These are phyloP conservation scores for Neocallimastix lanati DNA, from an alignment of 192 early-diverging fungal genomes.

Conservation along the genomic window DNA sequence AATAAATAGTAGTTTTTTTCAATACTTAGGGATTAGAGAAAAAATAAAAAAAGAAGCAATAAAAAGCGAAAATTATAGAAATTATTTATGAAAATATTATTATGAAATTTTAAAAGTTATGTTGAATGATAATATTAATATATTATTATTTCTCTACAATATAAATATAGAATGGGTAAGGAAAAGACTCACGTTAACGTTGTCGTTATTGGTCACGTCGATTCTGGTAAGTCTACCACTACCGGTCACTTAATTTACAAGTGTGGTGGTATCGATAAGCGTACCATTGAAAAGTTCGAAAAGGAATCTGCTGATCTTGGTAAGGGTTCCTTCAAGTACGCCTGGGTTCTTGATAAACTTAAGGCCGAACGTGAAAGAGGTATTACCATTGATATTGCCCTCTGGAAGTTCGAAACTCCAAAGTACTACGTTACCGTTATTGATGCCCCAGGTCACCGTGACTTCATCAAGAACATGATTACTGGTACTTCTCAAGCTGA, in stretches of 20 bases:
- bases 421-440: conserved; percentile 97
- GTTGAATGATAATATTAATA: too few species aligned
- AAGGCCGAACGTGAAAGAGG: conserved; percentile 99
- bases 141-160: not conserved
- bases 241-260: conserved; percentile 99
- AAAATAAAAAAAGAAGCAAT: too few species aligned
- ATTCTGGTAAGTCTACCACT: conserved; percentile 99
- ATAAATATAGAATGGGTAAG: conserved; percentile 52
- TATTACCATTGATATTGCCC: conserved; percentile 98
- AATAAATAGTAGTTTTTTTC: too few species aligned
- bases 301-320: conserved; percentile 97
- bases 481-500: conserved; percentile 97
- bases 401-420: conserved; percentile 90
- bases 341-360: conserved; percentile 96
- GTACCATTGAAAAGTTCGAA: conserved; percentile 99
- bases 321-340: conserved; percentile 99
- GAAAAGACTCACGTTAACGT: conserved; percentile 84
- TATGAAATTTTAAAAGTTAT: too few species aligned
- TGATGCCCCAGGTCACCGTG: conserved; percentile 97
- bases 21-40: too few species aligned
- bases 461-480: conserved; percentile 99
- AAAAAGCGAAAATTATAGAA: too few species aligned
- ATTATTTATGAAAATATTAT: too few species aligned
- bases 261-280: conserved; percentile 99
- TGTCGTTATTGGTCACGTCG: conserved; percentile 98